Evolutionary conservation across 345 rosid species (phyloP).

Genomic region (Arabidopsis arenosa): DNA sequence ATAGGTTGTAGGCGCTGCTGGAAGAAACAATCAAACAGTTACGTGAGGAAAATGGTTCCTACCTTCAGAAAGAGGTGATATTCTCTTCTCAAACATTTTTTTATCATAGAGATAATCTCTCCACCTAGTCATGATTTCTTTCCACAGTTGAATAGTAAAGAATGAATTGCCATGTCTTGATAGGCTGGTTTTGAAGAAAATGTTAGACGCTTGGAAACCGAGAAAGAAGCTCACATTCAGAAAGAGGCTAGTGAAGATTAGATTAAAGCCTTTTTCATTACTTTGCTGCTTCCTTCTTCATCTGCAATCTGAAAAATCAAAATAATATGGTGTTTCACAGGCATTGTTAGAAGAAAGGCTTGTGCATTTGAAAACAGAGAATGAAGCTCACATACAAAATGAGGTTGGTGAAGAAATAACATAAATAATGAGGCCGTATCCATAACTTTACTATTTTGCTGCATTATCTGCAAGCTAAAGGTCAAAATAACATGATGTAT

Average conservation of each 20-base stretch:
- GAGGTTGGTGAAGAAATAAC: slow-evolving; percentile 30
- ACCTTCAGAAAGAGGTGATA: slow-evolving; percentile 58
- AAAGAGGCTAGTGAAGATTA: slow-evolving; percentile 53
- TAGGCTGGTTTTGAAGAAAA: slow-evolving; percentile 64
- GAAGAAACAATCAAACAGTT: slow-evolving; percentile 58
- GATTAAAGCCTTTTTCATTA: not conserved
- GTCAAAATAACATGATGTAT: slow-evolving; percentile 20
- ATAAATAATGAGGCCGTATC: not conserved
- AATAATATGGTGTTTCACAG: slow-evolving; percentile 29
- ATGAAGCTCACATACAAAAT: slow-evolving; percentile 36
- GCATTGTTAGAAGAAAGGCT: slow-evolving; percentile 39
- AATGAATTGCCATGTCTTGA: slow-evolving; percentile 12
- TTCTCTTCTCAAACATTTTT: not conserved
- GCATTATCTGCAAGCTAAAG: not conserved
- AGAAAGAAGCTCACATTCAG: slow-evolving; percentile 52
- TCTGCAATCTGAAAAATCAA: slow-evolving; percentile 21
- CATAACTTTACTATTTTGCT: slow-evolving; percentile 7
- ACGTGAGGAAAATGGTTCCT: slow-evolving; percentile 53
- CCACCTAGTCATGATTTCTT: slow-evolving; percentile 11
- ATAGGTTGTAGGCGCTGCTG: slow-evolving; percentile 61
- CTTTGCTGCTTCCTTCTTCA: slow-evolving; percentile 7
- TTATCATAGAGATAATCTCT: not conserved
- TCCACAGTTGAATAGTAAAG: not conserved
- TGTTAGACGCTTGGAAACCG: slow-evolving; percentile 51
- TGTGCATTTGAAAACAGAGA: slow-evolving; percentile 33